Conservation (phyloP, 495 filamentous ascomycete species). For the Neurospora discreta region DNA sequence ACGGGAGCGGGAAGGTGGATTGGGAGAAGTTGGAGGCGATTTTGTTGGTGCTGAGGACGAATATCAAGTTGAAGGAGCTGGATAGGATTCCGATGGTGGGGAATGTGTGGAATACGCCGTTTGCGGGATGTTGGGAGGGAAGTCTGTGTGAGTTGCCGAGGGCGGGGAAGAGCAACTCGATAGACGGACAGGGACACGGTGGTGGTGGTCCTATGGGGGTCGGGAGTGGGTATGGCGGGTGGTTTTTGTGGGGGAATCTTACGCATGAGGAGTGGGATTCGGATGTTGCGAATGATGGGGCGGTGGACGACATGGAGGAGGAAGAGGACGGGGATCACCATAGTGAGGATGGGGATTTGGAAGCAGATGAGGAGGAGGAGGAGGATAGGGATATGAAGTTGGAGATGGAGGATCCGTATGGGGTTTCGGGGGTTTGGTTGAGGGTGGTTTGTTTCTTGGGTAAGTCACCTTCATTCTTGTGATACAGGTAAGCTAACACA, state of each 20-base stretch:
- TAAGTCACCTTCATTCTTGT: not conserved
- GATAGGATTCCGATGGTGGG: conserved; percentile 30
- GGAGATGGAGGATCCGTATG: conserved; percentile 46
- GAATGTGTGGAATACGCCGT: conserved; percentile 40
- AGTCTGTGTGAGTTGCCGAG: conserved; percentile 29
- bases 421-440: conserved; percentile 47
- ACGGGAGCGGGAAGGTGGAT: conserved; percentile 42
- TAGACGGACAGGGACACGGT: not conserved
- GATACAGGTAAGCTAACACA: too few species aligned
- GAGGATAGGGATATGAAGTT: conserved; percentile 8
- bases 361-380: not conserved
- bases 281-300: not conserved
- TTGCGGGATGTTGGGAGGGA: conserved; percentile 38
- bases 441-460: conserved; percentile 43
- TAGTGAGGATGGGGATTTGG: not conserved
- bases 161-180: not conserved
- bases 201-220: not conserved
- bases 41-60: conserved; percentile 47
- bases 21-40: conserved; percentile 64
- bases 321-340: not conserved
- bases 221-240: not conserved
- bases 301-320: not conserved
- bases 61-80: conserved; percentile 36
- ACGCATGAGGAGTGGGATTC: not conserved
- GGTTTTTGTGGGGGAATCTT: not conserved